phyloP scores from a whole-genome alignment of 2,329 filamentous ascomycete species.

The Talaromyces piceae region DNA sequence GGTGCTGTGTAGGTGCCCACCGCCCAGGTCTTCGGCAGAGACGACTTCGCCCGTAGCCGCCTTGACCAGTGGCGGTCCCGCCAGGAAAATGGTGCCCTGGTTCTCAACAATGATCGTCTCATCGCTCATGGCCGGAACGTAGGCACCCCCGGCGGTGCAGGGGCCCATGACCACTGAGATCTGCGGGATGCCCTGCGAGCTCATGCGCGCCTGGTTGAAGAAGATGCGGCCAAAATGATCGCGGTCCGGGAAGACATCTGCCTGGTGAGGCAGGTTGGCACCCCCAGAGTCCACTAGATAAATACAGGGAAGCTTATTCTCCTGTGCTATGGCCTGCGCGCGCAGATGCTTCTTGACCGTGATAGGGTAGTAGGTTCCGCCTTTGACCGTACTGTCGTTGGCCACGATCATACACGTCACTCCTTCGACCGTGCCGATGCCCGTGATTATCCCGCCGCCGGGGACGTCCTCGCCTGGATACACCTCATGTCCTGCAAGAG shows the following conservation, averaged over 20 bases:
- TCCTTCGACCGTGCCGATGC: slow-evolving; percentile 81
- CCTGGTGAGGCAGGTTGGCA: slow-evolving; percentile 89
- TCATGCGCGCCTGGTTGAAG: slow-evolving; percentile 96
- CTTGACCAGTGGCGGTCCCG: slow-evolving; percentile 88
- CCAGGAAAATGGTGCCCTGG: slow-evolving; percentile 96
- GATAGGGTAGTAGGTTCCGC: slow-evolving; percentile 92
- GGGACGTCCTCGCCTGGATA: slow-evolving; percentile 85
- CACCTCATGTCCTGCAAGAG: slow-evolving; percentile 78
- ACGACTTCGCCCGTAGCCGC: slow-evolving; percentile 92
- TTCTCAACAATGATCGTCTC: slow-evolving; percentile 94
- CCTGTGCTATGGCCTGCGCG: slow-evolving; percentile 81
- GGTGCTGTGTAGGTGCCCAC: slow-evolving; percentile 80
- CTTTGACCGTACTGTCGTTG: slow-evolving; percentile 96
- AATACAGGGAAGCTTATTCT: slow-evolving; percentile 78
- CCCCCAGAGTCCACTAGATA: slow-evolving; percentile 95
- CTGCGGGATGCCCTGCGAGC: slow-evolving; percentile 78
- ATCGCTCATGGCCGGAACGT: slow-evolving; percentile 95
- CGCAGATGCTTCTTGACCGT: slow-evolving; percentile 96
- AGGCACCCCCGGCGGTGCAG: slow-evolving; percentile 91
- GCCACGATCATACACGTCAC: slow-evolving; percentile 89
- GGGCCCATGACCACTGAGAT: slow-evolving; percentile 95
- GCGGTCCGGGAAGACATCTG: slow-evolving; percentile 88
- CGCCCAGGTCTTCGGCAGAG: slow-evolving; percentile 81
- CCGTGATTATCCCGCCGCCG: slow-evolving; percentile 85
- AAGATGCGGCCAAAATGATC: slow-evolving; percentile 97